Percentiles rank a stretch among this genome's conserved stretches.
Evolutionary conservation across 495 filamentous ascomycete genomes (phyloP).

Genomic region (Neurospora discreta): DNA sequence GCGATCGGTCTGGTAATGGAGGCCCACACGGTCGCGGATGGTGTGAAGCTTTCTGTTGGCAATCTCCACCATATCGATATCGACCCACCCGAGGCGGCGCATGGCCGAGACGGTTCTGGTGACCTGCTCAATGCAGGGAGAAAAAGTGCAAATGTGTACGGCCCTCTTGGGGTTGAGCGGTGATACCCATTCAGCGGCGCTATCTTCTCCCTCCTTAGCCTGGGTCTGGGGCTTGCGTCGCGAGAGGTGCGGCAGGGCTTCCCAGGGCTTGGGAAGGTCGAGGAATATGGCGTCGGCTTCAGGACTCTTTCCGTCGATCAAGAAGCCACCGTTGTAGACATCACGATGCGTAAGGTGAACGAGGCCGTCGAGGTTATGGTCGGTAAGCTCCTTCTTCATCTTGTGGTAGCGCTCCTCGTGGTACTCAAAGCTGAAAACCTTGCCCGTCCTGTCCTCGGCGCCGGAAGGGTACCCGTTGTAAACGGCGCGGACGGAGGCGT

Average conservation of each 20-base stretch:
- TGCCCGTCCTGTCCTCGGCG: constrained; percentile 42
- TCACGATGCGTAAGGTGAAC: constrained; percentile 84
- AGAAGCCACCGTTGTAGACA: constrained; percentile 81
- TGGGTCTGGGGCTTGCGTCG: constrained; percentile 36
- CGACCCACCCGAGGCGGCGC: constrained; percentile 74
- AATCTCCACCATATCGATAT: constrained; percentile 85
- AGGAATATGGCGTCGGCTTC: constrained; percentile 77
- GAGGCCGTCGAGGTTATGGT: constrained; percentile 60
- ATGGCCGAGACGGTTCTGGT: constrained; percentile 68
- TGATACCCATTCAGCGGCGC: constrained; percentile 36
- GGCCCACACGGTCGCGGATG: constrained; percentile 65
- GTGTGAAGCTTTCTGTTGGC: constrained; percentile 67
- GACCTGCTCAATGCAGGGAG: constrained; percentile 93
- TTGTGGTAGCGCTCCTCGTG: constrained; percentile 66
- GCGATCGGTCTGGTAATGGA: constrained; percentile 29
- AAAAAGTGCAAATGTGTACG: constrained; percentile 81
- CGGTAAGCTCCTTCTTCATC: constrained; percentile 58
- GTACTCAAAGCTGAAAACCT: constrained; percentile 90
- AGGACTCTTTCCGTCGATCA: constrained; percentile 45
- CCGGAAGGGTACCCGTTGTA: constrained; percentile 63
- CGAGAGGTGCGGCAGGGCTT: constrained; percentile 74
- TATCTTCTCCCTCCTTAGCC: constrained; percentile 1
- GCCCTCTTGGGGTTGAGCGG: constrained; percentile 58
- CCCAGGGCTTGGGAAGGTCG: constrained; percentile 87
- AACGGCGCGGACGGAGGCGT: constrained; percentile 76